Conservation (phyloP, 306 rosid genomes). For the Quercus variabilis region DNA sequence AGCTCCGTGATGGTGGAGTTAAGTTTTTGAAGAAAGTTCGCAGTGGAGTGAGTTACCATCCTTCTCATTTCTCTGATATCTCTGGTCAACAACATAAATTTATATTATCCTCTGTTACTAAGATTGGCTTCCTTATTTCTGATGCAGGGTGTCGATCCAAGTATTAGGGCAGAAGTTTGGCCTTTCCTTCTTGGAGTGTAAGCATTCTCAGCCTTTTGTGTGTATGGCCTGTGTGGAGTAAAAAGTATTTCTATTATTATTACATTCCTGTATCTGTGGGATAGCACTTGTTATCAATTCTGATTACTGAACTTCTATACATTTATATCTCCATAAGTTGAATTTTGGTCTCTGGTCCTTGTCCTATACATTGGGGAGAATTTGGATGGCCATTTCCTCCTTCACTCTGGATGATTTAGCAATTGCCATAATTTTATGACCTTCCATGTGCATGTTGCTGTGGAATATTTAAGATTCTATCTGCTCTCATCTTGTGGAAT, state of each 20-base stretch:
- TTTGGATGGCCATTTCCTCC: slow-evolving; percentile 9
- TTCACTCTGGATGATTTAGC: slow-evolving; percentile 1
- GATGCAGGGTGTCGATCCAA: slow-evolving; percentile 88
- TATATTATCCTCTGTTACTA: slow-evolving; percentile 35
- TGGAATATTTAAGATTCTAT: not conserved
- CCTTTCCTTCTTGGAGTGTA: slow-evolving; percentile 99
- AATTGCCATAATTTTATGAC: not conserved
- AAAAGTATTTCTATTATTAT: not conserved
- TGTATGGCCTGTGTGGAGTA: not conserved
- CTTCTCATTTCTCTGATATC: not conserved
- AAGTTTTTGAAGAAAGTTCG: slow-evolving; percentile 95
- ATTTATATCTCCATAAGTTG: not conserved
- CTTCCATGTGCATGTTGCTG: not conserved
- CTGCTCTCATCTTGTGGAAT: not conserved
- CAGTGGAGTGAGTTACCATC: slow-evolving; percentile 78
- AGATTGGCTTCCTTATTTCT: slow-evolving; percentile 9
- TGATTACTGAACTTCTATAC: not conserved
- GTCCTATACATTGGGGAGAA: not conserved
- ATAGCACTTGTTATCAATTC: slow-evolving; percentile 3
- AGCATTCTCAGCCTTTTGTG: slow-evolving; percentile 27
- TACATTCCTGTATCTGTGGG: not conserved
- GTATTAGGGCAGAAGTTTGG: slow-evolving; percentile 95
- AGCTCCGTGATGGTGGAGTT: slow-evolving; percentile 78
- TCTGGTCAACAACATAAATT: slow-evolving; percentile 37
- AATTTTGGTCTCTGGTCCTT: slow-evolving; percentile 18